Percentiles rank a stretch among this genome's conserved stretches.
Conservation (phyloP, 2,329 filamentous ascomycete genomes). For the Coniochaeta sp. region DNA sequence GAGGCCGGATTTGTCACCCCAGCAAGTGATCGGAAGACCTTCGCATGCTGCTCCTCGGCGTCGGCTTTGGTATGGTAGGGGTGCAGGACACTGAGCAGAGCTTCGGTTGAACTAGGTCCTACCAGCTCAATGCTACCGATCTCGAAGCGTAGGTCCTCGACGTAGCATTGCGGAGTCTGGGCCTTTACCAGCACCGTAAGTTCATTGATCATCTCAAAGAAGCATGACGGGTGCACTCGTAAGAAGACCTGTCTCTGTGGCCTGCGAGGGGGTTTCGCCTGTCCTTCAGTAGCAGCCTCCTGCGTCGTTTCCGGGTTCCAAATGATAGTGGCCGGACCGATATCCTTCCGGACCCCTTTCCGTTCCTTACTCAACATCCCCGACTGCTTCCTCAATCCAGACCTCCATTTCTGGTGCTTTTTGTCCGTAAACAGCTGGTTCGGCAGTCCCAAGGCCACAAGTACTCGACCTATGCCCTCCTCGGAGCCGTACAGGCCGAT, state of each 20-base stretch:
- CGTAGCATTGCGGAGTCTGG: constrained; percentile 52
- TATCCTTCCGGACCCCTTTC: constrained; percentile 44
- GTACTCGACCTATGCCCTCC: constrained; percentile 55
- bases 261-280: constrained; percentile 3
- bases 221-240: constrained; percentile 76
- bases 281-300: constrained; percentile 9
- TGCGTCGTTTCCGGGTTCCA: constrained; percentile 53
- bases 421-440: constrained; percentile 55
- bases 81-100: constrained; percentile 62
- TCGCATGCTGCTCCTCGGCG: constrained; percentile 32
- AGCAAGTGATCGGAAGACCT: constrained; percentile 43
- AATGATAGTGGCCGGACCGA: constrained; percentile 67
- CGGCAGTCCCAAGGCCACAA: constrained; percentile 58
- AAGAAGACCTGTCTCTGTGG: constrained; percentile 50
- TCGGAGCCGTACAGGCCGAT: constrained; percentile 67
- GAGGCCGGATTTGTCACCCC: constrained; percentile 61
- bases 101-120: constrained; percentile 70
- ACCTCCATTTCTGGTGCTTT: constrained; percentile 65
- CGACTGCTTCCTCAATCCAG: constrained; percentile 40
- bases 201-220: constrained; percentile 60
- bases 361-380: constrained; percentile 45
- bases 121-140: constrained; percentile 52
- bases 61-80: constrained; percentile 32
- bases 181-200: constrained; percentile 50
- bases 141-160: constrained; percentile 66